Percentiles rank a stretch among this genome's conserved stretches.
Evolutionary conservation across 1,139 yeast species (phyloP).

Genomic region (Yamadazyma dushanensis): DNA sequence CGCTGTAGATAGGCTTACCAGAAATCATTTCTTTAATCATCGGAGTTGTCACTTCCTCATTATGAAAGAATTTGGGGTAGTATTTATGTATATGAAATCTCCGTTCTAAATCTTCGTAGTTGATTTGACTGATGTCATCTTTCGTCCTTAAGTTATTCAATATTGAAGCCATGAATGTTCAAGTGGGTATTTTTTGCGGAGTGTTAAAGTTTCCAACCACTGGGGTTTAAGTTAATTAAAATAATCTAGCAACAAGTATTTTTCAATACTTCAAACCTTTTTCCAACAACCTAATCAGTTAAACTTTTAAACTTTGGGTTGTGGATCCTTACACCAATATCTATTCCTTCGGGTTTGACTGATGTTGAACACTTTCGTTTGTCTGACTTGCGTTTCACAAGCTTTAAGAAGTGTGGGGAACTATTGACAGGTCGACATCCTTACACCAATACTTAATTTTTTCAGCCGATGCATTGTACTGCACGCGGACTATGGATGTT

Average conservation of each 20-base stretch:
- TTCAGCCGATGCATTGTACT: not conserved
- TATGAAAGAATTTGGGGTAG: constrained; percentile 42
- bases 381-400: no score
- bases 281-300: no score
- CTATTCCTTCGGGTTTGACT: no score
- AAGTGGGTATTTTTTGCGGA: not conserved
- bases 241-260: no score
- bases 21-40: constrained; percentile 32
- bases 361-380: no score
- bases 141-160: constrained; percentile 7
- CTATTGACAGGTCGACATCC: not conserved
- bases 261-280: no score
- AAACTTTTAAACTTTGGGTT: no score
- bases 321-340: no score
- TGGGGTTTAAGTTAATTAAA: not conserved
- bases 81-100: constrained; percentile 39
- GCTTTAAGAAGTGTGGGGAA: no score
- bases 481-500: constrained; percentile 8
- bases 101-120: constrained; percentile 40
- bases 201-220: not conserved
- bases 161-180: constrained; percentile 8
- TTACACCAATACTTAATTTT: no score
- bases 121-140: constrained; percentile 19
- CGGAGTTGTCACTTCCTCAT: constrained; percentile 40
- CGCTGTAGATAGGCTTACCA: constrained; percentile 43